These are phyloP conservation scores for Pyricularia sp. DNA, from an alignment of 2,329 filamentous ascomycete genomes.

Conservation along the genomic window DNA sequence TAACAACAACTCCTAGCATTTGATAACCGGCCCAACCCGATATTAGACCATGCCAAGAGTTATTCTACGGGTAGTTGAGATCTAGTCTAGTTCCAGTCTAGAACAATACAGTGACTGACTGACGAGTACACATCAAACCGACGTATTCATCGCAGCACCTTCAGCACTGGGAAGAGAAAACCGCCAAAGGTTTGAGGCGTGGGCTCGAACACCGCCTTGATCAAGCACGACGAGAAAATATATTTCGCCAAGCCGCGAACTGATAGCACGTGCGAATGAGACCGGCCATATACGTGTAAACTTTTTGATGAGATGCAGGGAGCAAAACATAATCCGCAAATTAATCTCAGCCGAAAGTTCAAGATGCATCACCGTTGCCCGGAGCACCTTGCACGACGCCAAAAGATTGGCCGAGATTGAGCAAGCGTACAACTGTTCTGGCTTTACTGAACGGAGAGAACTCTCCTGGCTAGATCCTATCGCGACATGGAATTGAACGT, in stretches of 20 bases:
- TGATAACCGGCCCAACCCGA: background rate
- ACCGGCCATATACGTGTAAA: no score
- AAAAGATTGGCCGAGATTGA: no score
- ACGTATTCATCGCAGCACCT: background rate
- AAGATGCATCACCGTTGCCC: background rate
- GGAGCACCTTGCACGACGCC: no score
- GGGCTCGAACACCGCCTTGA: background rate
- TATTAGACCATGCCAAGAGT: background rate
- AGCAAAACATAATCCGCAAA: no score
- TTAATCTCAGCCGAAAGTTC: background rate
- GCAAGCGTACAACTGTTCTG: no score
- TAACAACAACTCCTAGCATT: background rate
- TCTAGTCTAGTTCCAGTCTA: no score
- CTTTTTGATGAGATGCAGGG: no score
- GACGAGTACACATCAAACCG: background rate
- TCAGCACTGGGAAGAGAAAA: background rate
- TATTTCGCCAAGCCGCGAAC: background rate
- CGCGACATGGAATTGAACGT: background rate
- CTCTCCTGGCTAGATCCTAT: no score
- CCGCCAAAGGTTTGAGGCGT: background rate
- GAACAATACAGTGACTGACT: no score
- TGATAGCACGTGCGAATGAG: no score
- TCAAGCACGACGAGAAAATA: background rate
- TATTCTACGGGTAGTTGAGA: background rate
- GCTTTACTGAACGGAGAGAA: no score